phyloP scores from a whole-genome alignment of 176 grass and related monocot species.

The Lolium rigidum region DNA sequence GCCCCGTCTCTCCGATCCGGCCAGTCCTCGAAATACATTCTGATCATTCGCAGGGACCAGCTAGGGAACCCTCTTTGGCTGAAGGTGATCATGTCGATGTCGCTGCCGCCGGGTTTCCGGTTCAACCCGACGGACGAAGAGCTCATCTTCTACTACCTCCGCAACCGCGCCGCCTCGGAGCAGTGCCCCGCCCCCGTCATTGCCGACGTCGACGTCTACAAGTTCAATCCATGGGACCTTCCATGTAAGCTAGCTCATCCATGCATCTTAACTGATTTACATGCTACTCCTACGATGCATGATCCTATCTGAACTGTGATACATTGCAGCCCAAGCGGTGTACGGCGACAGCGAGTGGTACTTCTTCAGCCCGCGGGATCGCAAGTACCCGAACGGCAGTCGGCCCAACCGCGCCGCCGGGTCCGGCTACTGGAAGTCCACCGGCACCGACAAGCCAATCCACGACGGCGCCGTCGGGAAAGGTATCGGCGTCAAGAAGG shows the following conservation, averaged over 20 bases:
- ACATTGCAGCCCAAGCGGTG: no score
- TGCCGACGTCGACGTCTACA: neutral
- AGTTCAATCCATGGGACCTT: neutral
- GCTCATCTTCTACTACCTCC: conserved; percentile 94
- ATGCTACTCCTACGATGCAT: no score
- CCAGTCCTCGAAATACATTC: no score
- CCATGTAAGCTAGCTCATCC: neutral
- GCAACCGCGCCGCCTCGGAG: conserved; percentile 55
- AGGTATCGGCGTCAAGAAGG: conserved; percentile 79
- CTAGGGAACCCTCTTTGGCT: no score
- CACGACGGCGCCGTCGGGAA: neutral
- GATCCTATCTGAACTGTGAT: no score
- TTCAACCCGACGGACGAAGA: conserved; percentile 98
- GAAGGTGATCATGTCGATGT: no score
- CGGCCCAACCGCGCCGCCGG: conserved; percentile 66
- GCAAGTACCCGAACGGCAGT: conserved; percentile 72
- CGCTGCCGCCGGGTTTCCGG: conserved; percentile 87
- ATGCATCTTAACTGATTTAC: no score
- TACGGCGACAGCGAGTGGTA: conserved; percentile 72
- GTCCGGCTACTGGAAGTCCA: conserved; percentile 77
- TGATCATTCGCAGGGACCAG: no score
- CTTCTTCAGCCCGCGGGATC: conserved; percentile 74
- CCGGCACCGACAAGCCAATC: conserved; percentile 71
- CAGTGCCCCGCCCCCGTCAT: conserved; percentile 36
- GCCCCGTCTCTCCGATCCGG: no score